These are phyloP conservation scores for Globisporangium spiculum DNA, from an alignment of 352 stramenopile genomes.

Conservation along the genomic window DNA sequence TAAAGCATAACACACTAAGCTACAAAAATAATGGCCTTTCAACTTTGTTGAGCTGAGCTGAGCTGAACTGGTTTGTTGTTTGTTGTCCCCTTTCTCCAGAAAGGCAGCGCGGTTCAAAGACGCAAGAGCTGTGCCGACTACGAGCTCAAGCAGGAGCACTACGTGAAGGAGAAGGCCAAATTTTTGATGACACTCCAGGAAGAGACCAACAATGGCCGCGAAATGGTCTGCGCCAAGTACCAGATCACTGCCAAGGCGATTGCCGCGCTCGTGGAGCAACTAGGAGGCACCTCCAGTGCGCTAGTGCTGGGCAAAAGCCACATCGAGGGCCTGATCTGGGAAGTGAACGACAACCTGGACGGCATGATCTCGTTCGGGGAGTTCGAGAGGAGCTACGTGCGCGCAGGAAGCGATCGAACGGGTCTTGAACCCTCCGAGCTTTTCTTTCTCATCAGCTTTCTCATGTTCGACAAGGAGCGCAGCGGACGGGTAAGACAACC, in stretches of 20 bases:
- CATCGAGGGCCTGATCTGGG: conserved; percentile 73
- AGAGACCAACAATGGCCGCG: conserved; percentile 48
- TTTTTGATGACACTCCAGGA: conserved; percentile 53
- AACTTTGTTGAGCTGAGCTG: background rate
- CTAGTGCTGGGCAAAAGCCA: conserved; percentile 36
- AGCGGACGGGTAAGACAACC: conserved; percentile 25
- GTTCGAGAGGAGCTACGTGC: conserved; percentile 72
- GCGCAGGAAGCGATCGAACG: conserved; percentile 55
- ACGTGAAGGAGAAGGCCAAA: conserved; percentile 39
- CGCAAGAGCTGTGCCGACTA: conserved; percentile 32
- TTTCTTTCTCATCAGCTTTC: conserved; percentile 82
- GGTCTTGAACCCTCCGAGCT: conserved; percentile 70
- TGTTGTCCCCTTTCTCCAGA: background rate
- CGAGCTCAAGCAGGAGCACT: conserved; percentile 35
- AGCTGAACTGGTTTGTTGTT: background rate
- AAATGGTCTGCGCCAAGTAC: conserved; percentile 50
- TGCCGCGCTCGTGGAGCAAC: conserved; percentile 49
- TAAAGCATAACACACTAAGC: background rate
- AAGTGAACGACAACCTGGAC: conserved; percentile 78
- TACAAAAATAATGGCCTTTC: background rate
- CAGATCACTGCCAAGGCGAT: conserved; percentile 51
- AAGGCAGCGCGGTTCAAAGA: conserved; percentile 3
- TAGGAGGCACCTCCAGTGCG: conserved; percentile 39
- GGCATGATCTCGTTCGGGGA: conserved; percentile 71
- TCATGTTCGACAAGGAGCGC: conserved; percentile 81